These are phyloP conservation scores for Ganoderma multipileum DNA, from an alignment of 1,284 basidiomycete species.

Conservation along the genomic window DNA sequence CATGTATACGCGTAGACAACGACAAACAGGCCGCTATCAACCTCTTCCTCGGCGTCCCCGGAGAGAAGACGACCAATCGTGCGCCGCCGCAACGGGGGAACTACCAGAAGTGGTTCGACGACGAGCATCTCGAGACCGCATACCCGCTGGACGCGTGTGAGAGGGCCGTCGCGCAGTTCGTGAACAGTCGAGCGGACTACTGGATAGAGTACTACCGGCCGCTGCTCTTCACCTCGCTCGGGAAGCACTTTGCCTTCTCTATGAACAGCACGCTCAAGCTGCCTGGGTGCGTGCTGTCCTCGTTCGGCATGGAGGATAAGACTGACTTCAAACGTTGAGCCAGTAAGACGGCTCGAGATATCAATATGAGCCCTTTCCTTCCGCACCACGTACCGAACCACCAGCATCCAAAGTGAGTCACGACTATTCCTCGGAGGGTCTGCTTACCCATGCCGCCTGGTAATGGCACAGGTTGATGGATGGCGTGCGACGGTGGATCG, in stretches of 20 bases:
- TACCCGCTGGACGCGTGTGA: constrained; percentile 67
- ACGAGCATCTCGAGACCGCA: constrained; percentile 69
- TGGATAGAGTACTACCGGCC: constrained; percentile 95
- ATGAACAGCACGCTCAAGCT: constrained; percentile 88
- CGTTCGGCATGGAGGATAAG: background rate
- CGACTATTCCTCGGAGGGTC: background rate
- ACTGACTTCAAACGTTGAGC: constrained; percentile 5
- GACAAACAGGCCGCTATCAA: constrained; percentile 99
- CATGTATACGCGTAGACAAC: constrained; percentile 64
- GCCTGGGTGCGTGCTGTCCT: constrained; percentile 61
- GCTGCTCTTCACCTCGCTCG: constrained; percentile 79
- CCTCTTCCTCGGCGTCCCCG: constrained; percentile 89
- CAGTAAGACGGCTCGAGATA: constrained; percentile 73
- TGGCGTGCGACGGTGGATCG: constrained; percentile 77
- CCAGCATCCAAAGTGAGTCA: constrained; percentile 50
- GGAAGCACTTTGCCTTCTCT: constrained; percentile 85
- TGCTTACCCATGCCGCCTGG: background rate
- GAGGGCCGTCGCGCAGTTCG: constrained; percentile 61
- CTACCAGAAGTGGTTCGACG: constrained; percentile 87
- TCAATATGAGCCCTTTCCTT: constrained; percentile 77
- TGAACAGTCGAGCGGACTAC: constrained; percentile 70
- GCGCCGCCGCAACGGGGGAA: constrained; percentile 57
- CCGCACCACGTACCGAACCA: constrained; percentile 52
- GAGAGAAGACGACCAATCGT: constrained; percentile 56
- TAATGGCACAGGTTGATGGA: constrained; percentile 63